phyloP scores from a whole-genome alignment of 176 grass and related monocot species.

The Zoysia japonica region DNA sequence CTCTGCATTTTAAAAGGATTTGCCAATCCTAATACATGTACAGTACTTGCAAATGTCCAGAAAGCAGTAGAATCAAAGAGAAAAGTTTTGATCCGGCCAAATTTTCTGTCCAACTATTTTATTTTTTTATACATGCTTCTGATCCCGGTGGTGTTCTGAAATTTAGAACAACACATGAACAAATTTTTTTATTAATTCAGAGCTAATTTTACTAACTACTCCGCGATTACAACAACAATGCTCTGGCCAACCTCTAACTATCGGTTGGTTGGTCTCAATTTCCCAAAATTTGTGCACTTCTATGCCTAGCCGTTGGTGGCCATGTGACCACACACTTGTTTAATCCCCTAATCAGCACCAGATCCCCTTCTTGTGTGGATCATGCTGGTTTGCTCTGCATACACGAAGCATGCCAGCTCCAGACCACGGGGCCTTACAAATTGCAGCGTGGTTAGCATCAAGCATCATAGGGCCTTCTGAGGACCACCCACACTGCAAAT shows the following conservation, averaged over 20 bases:
- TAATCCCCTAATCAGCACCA: constrained; percentile 17
- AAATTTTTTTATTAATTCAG: background rate
- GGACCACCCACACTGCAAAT: background rate
- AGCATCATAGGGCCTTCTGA: background rate
- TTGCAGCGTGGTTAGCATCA: background rate
- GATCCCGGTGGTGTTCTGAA: background rate
- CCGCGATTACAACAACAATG: constrained; percentile 15
- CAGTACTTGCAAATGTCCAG: constrained; percentile 18
- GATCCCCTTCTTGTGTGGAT: background rate
- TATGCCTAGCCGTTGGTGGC: background rate
- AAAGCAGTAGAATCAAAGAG: background rate
- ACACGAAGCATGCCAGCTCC: constrained; percentile 5
- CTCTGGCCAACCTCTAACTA: background rate
- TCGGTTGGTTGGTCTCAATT: constrained; percentile 5
- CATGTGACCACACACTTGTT: constrained; percentile 27
- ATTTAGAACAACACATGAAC: background rate
- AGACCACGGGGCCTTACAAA: background rate
- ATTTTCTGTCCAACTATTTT: background rate
- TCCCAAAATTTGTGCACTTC: background rate
- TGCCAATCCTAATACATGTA: constrained; percentile 3
- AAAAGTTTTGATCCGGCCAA: constrained; percentile 22
- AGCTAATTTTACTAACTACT: background rate
- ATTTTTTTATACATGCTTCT: background rate
- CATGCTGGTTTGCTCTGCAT: constrained; percentile 7
- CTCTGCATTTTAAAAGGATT: constrained; percentile 46